These are phyloP conservation scores for Rhodotorula sp. DNA, from an alignment of 1,284 basidiomycete genomes.

Conservation along the genomic window DNA sequence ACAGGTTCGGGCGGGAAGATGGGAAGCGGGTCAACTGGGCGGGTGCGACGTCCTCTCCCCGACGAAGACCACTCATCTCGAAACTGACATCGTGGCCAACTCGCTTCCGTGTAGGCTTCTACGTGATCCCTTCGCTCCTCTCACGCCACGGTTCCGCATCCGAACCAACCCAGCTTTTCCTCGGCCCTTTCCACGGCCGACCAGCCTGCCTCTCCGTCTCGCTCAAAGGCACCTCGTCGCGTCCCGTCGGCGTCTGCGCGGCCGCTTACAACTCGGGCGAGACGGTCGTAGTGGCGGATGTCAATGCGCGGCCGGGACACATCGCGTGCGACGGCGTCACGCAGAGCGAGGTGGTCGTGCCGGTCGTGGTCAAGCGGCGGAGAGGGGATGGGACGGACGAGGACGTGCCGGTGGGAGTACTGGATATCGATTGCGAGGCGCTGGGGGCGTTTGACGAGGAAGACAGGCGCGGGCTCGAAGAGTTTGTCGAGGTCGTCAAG, in stretches of 20 bases:
- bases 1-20: constrained; percentile 16
- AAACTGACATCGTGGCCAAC: background rate
- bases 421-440: constrained; percentile 51
- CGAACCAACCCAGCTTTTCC: constrained; percentile 44
- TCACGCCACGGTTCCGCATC: constrained; percentile 13
- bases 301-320: constrained; percentile 49
- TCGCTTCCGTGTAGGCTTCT: constrained; percentile 47
- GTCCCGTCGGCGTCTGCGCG: constrained; percentile 50
- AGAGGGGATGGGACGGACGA: constrained; percentile 28
- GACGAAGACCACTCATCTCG: too few species aligned
- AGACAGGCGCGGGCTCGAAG: constrained; percentile 46
- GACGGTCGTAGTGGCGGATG: constrained; percentile 48
- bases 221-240: constrained; percentile 37
- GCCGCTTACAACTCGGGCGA: constrained; percentile 45
- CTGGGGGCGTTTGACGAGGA: constrained; percentile 48
- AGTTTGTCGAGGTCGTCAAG: constrained; percentile 41
- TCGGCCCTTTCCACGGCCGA: constrained; percentile 52
- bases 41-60: constrained; percentile 10
- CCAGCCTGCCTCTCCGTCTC: constrained; percentile 50
- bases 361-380: constrained; percentile 42
- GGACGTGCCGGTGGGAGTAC: constrained; percentile 48
- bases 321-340: constrained; percentile 52
- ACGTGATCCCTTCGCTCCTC: constrained; percentile 49
- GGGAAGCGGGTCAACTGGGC: constrained; percentile 38
- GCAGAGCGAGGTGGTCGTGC: constrained; percentile 50